phyloP scores from a whole-genome alignment of 805 yeast species.

The Spathaspora sp. region DNA sequence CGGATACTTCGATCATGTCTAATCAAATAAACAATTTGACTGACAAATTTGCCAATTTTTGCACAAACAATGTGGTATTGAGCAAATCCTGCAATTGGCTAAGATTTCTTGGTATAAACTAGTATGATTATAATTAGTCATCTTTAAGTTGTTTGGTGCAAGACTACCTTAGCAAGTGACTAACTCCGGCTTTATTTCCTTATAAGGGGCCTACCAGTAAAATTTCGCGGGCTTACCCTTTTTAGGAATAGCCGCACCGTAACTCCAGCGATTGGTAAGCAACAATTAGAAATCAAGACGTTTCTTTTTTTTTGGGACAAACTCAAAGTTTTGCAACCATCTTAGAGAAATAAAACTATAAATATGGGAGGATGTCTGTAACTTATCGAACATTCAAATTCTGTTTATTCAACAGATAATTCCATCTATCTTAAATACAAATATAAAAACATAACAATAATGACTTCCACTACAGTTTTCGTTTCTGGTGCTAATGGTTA shows the following conservation, averaged over 20 bases:
- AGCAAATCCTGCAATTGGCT: no score
- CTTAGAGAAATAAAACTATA: neutral
- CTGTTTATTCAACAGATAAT: neutral
- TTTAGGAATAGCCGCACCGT: neutral
- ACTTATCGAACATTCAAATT: no score
- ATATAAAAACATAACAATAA: slow-evolving; percentile 4
- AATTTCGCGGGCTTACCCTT: neutral
- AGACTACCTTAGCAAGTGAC: neutral
- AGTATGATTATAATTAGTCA: neutral
- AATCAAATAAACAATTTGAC: no score
- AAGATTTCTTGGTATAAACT: no score
- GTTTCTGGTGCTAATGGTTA: slow-evolving; percentile 55
- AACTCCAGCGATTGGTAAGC: neutral
- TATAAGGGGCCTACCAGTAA: neutral
- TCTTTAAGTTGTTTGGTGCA: neutral
- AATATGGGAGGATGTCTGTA: neutral
- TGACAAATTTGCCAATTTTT: no score
- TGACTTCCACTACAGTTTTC: slow-evolving; percentile 20
- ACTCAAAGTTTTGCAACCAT: neutral
- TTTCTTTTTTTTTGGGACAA: no score
- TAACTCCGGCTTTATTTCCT: neutral
- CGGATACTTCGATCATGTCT: no score
- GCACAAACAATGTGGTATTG: no score
- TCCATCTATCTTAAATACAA: neutral
- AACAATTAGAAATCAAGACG: neutral